Evolutionary conservation across 2,329 filamentous ascomycete genomes (phyloP).

Genomic region (Rhexocercosporidium sp.): DNA sequence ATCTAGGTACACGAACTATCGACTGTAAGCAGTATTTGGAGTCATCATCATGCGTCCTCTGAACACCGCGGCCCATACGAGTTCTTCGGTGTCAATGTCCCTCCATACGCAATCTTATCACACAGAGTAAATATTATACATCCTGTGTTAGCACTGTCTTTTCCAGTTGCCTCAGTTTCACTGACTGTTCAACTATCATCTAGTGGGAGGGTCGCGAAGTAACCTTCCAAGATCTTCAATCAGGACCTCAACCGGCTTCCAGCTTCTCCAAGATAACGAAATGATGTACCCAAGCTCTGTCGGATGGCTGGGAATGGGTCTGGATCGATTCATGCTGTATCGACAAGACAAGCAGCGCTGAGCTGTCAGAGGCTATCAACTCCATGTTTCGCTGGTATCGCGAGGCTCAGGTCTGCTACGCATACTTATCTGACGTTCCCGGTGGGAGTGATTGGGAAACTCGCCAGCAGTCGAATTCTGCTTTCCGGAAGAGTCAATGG

Average conservation of each 20-base stretch:
- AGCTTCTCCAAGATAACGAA: not conserved
- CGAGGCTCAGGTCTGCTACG: not conserved
- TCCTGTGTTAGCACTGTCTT: not conserved
- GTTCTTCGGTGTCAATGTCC: not conserved
- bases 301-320: not conserved
- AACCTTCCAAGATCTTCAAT: conserved; percentile 3
- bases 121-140: not conserved
- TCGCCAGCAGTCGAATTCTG: not conserved
- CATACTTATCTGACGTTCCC: not conserved
- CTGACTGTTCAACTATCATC: not conserved
- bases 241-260: not conserved
- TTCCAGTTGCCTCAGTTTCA: not conserved
- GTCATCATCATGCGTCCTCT: not conserved
- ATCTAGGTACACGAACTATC: too few relatives aligned
- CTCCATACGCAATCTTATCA: conserved; percentile 2
- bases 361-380: conserved; percentile 9
- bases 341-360: conserved; percentile 9
- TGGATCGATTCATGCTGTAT: conserved; percentile 13
- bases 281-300: not conserved
- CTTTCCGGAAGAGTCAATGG: not conserved
- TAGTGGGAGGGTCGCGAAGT: conserved; percentile 6
- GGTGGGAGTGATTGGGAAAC: not conserved
- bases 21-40: too few relatives aligned
- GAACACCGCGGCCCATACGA: not conserved
- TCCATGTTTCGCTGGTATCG: conserved; percentile 1